Percentiles rank a stretch among this genome's conserved stretches.
Evolutionary conservation across 768 basidiomycete species (phyloP).

Genomic region (Boletus bicolor): DNA sequence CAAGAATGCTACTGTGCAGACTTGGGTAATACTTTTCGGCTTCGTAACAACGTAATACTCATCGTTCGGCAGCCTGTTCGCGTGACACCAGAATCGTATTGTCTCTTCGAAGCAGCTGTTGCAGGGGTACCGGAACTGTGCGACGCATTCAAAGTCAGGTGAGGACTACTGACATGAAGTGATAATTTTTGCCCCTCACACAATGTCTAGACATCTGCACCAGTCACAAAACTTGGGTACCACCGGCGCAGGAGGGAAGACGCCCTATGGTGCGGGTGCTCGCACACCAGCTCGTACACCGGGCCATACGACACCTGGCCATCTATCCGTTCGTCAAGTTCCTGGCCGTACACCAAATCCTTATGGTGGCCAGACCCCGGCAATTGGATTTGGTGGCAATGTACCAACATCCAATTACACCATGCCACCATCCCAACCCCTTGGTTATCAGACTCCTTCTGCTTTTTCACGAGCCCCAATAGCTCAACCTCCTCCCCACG

Average conservation of each 20-base stretch:
- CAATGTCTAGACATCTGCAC: constrained; percentile 58
- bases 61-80: constrained; percentile 63
- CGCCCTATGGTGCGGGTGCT: constrained; percentile 72
- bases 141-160: constrained; percentile 94
- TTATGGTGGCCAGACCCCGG: constrained; percentile 49
- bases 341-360: constrained; percentile 77
- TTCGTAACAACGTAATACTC: background rate
- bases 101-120: constrained; percentile 85
- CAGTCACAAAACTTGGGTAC: constrained; percentile 65
- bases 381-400: constrained; percentile 29
- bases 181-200: constrained; percentile 5
- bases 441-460: constrained; percentile 41
- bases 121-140: constrained; percentile 91
- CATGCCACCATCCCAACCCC: constrained; percentile 32
- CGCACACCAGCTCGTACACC: constrained; percentile 75
- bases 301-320: constrained; percentile 78
- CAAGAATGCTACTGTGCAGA: constrained; percentile 84
- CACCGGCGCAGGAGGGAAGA: constrained; percentile 62
- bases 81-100: constrained; percentile 84
- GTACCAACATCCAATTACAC: constrained; percentile 28
- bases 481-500: constrained; percentile 41
- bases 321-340: constrained; percentile 67
- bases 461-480: constrained; percentile 39
- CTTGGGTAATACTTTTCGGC: constrained; percentile 59
- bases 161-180: constrained; percentile 14